Evolutionary conservation across 208 protist genomes (phyloP).

Genomic region (Endotrypanum monterogeii): DNA sequence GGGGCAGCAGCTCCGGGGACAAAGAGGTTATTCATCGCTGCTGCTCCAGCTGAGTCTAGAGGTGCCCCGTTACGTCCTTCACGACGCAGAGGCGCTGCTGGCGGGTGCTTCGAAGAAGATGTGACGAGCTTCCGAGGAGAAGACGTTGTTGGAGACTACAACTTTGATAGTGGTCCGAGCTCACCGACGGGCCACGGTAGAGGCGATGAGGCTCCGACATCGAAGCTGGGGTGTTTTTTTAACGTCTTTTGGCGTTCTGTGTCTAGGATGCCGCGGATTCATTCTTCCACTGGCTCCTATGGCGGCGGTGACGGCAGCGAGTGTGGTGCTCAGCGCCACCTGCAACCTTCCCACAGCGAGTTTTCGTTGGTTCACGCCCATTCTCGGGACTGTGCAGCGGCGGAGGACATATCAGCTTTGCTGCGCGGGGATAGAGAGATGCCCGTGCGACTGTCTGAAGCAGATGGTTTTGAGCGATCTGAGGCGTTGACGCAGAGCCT

Average conservation of each 20-base stretch:
- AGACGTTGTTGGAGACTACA: not conserved
- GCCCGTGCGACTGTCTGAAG: too few species aligned
- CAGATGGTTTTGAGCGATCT: too few species aligned
- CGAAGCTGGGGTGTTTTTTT: not conserved
- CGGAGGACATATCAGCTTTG: not conserved
- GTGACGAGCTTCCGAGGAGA: too few species aligned
- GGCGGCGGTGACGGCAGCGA: slow-evolving; percentile 1
- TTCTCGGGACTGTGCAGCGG: not conserved
- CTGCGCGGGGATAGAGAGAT: too few species aligned
- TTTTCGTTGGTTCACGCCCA: not conserved
- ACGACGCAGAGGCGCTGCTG: too few species aligned
- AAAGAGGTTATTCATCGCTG: too few species aligned
- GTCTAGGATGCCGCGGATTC: not conserved
- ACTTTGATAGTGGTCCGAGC: slow-evolving; percentile 3
- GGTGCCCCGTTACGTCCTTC: too few species aligned
- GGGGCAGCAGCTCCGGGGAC: too few species aligned
- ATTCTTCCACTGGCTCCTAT: not conserved
- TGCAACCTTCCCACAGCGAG: not conserved
- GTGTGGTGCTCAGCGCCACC: not conserved
- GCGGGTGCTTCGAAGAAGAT: too few species aligned
- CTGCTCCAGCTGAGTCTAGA: too few species aligned
- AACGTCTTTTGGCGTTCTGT: slow-evolving; percentile 4
- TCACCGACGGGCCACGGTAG: not conserved
- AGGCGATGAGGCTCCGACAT: not conserved
- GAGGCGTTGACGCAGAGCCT: too few species aligned